These are phyloP conservation scores for Termitomyces bulborhizus DNA, from an alignment of 768 basidiomycete species.

Conservation along the genomic window DNA sequence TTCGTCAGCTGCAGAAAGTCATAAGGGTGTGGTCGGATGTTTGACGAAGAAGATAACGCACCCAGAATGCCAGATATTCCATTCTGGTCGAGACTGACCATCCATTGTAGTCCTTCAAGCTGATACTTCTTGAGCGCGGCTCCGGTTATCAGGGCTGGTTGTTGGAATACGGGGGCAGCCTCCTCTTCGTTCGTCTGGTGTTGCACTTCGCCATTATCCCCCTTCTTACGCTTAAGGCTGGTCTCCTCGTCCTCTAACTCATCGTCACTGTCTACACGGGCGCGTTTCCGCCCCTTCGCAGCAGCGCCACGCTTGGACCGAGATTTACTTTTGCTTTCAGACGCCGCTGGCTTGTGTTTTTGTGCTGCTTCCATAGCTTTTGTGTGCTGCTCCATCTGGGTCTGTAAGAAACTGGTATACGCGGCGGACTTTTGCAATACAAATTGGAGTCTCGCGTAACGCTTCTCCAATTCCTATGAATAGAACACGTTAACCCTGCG, in stretches of 20 bases:
- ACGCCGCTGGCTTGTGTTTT: conserved; percentile 4
- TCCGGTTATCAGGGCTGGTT: conserved; percentile 79
- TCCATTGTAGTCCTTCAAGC: conserved; percentile 92
- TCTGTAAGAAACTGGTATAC: conserved; percentile 66
- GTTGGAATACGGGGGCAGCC: conserved; percentile 44
- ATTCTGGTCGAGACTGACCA: conserved; percentile 83
- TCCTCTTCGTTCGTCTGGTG: conserved; percentile 17
- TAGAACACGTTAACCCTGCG: not conserved
- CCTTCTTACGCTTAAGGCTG: conserved; percentile 16
- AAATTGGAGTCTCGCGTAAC: conserved; percentile 49
- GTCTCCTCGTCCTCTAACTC: conserved; percentile 11
- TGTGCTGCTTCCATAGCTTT: conserved; percentile 19
- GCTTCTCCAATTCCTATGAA: conserved; percentile 42
- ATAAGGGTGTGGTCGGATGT: not conserved
- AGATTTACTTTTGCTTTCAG: conserved; percentile 1
- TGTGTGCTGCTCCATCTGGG: conserved; percentile 67
- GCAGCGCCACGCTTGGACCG: conserved; percentile 1
- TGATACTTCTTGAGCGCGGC: conserved; percentile 87
- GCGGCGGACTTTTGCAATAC: conserved; percentile 72
- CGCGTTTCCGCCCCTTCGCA: conserved; percentile 17
- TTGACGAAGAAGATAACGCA: conserved; percentile 18
- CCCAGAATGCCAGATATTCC: conserved; percentile 78
- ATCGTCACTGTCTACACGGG: conserved; percentile 12
- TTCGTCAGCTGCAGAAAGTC: conserved; percentile 65
- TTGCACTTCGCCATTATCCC: conserved; percentile 11